phyloP scores from a whole-genome alignment of 371 early-diverging fungal species.

The Mucor plumbeus region DNA sequence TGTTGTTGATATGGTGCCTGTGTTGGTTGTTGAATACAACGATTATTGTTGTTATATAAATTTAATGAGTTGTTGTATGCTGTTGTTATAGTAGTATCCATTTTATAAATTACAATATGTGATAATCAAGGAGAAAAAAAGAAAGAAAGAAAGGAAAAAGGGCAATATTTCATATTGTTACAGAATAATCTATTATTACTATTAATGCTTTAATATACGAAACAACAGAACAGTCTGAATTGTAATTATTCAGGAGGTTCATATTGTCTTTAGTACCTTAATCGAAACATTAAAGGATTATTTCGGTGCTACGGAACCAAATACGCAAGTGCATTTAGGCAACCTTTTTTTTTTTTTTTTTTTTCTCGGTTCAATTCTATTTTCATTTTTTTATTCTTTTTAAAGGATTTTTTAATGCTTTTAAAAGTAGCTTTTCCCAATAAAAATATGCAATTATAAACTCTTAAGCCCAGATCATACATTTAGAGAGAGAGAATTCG shows the following conservation, averaged over 20 bases:
- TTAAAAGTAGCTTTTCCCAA: too few relatives aligned
- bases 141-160: slow-evolving; percentile 2
- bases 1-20: not conserved
- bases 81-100: slow-evolving; percentile 3
- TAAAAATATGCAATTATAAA: too few relatives aligned
- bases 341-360: too few relatives aligned
- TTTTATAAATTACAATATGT: not conserved
- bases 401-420: too few relatives aligned
- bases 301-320: not conserved
- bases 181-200: slow-evolving; percentile 1
- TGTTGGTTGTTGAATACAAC: not conserved
- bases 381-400: too few relatives aligned
- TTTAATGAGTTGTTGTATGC: not conserved
- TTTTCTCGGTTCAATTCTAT: too few relatives aligned
- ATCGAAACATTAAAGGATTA: not conserved
- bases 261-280: not conserved
- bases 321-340: too few relatives aligned
- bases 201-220: slow-evolving; percentile 15
- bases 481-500: too few relatives aligned
- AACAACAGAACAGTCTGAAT: slow-evolving; percentile 20
- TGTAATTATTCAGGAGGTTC: slow-evolving; percentile 10
- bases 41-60: not conserved
- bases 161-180: not conserved
- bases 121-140: not conserved
- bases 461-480: too few relatives aligned